phyloP scores from a whole-genome alignment of 176 grass and related monocot genomes.

The Eleusine coracana region DNA sequence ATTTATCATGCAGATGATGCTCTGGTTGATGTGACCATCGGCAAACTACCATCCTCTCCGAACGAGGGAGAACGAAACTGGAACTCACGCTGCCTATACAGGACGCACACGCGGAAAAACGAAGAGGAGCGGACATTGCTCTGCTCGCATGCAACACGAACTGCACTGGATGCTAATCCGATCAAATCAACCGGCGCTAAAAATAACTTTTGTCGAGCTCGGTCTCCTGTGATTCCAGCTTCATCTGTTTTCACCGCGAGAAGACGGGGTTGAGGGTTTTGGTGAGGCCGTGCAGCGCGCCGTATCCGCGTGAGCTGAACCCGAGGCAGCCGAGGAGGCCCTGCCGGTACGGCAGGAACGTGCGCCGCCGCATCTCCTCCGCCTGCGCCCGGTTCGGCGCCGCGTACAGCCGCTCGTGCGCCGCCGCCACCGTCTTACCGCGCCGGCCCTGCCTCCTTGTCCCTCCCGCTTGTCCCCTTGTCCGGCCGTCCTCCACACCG shows the following conservation, averaged over 20 bases:
- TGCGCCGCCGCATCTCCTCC: slow-evolving; percentile 92
- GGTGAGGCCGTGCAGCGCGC: slow-evolving; percentile 74
- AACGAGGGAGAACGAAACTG: background rate
- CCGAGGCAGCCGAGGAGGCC: slow-evolving; percentile 89
- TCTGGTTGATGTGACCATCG: slow-evolving; percentile 43
- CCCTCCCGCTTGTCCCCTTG: slow-evolving; percentile 14
- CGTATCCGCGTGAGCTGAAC: slow-evolving; percentile 87
- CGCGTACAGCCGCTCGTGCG: slow-evolving; percentile 91
- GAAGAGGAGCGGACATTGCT: background rate
- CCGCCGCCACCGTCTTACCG: slow-evolving; percentile 47
- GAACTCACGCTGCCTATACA: slow-evolving; percentile 25
- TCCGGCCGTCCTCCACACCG: background rate
- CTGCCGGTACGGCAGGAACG: slow-evolving; percentile 93
- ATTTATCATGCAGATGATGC: slow-evolving; percentile 34
- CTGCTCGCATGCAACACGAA: slow-evolving; percentile 20
- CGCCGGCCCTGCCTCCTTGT: slow-evolving; percentile 10
- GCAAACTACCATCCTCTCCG: slow-evolving; percentile 23
- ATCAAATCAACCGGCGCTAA: background rate
- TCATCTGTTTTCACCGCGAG: slow-evolving; percentile 67
- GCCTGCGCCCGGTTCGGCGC: slow-evolving; percentile 80
- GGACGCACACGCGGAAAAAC: background rate
- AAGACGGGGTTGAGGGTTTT: slow-evolving; percentile 87
- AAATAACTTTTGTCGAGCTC: slow-evolving; percentile 4
- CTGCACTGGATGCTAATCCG: background rate
- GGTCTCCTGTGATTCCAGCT: slow-evolving; percentile 11